phyloP scores from a whole-genome alignment of 1,284 basidiomycete genomes.

The Microbotryum intermedium region DNA sequence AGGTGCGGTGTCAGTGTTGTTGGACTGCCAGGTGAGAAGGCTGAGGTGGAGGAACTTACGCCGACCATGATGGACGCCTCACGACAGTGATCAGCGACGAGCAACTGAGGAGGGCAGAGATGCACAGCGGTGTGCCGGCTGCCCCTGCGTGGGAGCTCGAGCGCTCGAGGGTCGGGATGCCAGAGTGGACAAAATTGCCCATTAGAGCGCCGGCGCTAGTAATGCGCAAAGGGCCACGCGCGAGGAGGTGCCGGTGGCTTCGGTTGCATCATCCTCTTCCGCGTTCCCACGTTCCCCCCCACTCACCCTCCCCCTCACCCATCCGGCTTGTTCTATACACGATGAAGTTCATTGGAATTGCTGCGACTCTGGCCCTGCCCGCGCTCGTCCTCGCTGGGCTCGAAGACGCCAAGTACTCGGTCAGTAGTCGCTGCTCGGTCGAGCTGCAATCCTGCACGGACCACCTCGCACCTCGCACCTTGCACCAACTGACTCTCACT shows the following conservation, averaged over 20 bases:
- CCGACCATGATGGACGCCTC: conserved; percentile 14
- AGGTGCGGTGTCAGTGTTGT: background rate
- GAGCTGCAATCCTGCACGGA: background rate
- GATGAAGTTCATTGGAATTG: conserved; percentile 10
- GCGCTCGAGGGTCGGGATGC: too few species aligned
- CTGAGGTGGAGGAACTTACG: conserved; percentile 2
- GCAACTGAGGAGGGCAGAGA: too few species aligned
- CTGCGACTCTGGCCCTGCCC: background rate
- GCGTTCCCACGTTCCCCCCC: background rate
- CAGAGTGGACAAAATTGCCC: too few species aligned
- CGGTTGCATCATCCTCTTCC: background rate
- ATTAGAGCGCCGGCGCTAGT: too few species aligned
- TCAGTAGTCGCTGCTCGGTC: background rate
- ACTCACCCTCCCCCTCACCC: background rate
- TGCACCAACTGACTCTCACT: too few species aligned
- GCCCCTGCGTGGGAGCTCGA: too few species aligned
- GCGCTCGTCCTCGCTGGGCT: conserved; percentile 49
- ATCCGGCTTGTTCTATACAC: background rate
- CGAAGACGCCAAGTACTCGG: conserved; percentile 36
- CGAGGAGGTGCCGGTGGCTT: too few species aligned
- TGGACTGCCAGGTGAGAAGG: background rate
- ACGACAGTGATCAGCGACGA: background rate
- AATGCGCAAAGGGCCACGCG: too few species aligned
- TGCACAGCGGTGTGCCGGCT: too few species aligned
- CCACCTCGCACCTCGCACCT: background rate